These are phyloP conservation scores for Casaregolazyma suthepensis DNA, from an alignment of 1,139 yeast genomes.

Conservation along the genomic window DNA sequence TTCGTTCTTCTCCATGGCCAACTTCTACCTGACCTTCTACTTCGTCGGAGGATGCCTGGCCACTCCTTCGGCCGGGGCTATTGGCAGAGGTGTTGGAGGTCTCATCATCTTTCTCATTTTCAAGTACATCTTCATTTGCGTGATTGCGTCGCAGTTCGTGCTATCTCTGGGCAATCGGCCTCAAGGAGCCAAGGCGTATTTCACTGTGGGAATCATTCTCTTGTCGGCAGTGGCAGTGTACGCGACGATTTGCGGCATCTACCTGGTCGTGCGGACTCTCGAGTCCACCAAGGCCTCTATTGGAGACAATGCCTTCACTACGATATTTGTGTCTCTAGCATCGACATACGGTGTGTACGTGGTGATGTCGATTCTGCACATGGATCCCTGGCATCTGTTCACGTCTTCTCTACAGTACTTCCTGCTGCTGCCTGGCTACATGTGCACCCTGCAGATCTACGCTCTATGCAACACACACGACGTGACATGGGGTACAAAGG, in stretches of 20 bases:
- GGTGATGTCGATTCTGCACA: constrained; percentile 68
- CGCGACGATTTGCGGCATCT: constrained; percentile 76
- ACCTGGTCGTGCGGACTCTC: constrained; percentile 58
- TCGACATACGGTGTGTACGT: constrained; percentile 86
- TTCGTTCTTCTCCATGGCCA: constrained; percentile 85
- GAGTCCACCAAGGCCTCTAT: constrained; percentile 37
- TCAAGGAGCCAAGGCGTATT: constrained; percentile 75
- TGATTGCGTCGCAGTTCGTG: constrained; percentile 75
- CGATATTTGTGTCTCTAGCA: constrained; percentile 70
- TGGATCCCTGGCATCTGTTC: constrained; percentile 93
- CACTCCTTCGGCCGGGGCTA: constrained; percentile 37
- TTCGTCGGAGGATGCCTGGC: constrained; percentile 85
- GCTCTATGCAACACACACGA: constrained; percentile 91
- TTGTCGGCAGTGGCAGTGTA: constrained; percentile 75
- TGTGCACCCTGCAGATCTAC: constrained; percentile 85
- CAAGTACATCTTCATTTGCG: constrained; percentile 77
- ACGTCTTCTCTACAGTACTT: constrained; percentile 84
- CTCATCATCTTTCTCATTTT: constrained; percentile 69
- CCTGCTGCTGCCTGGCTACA: constrained; percentile 81
- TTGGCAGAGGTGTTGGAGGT: constrained; percentile 65
- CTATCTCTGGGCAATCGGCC: constrained; percentile 96
- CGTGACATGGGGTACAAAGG: constrained; percentile 86
- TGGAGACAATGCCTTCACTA: constrained; percentile 51
- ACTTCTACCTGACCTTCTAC: constrained; percentile 85
- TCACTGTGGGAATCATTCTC: constrained; percentile 62